These are phyloP conservation scores for Globisporangium orthogonon DNA, from an alignment of 352 stramenopile species.

Conservation along the genomic window DNA sequence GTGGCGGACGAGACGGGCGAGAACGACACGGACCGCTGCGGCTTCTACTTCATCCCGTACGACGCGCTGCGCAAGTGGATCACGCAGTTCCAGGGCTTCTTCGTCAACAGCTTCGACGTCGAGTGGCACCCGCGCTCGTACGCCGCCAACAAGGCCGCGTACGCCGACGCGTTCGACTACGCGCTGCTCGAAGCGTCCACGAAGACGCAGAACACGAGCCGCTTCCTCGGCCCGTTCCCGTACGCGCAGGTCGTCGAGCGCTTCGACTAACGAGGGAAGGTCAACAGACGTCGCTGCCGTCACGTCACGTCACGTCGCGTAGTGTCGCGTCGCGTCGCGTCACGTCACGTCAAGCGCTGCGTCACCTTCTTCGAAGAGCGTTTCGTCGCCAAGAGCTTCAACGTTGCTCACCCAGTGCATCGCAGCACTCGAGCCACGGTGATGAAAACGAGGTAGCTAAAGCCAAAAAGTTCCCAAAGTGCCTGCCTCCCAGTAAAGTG, in stretches of 20 bases:
- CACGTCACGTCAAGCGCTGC: too few relatives aligned
- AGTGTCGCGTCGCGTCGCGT: too few relatives aligned
- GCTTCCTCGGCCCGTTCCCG: constrained; percentile 71
- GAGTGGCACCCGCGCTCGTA: constrained; percentile 69
- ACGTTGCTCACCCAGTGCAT: not conserved
- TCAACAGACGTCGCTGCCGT: too few relatives aligned
- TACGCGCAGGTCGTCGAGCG: constrained; percentile 55
- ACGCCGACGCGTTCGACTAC: constrained; percentile 48
- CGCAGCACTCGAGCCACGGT: not conserved
- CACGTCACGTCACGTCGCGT: too few relatives aligned
- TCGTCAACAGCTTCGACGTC: constrained; percentile 79
- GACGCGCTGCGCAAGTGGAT: constrained; percentile 69
- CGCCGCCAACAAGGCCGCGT: constrained; percentile 41
- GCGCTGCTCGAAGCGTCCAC: constrained; percentile 55
- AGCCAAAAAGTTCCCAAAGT: not conserved
- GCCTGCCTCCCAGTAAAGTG: too few relatives aligned
- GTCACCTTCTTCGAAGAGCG: too few relatives aligned
- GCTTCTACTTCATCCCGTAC: constrained; percentile 85
- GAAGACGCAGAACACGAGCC: constrained; percentile 59
- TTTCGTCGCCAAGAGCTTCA: not conserved
- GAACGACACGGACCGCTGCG: constrained; percentile 72
- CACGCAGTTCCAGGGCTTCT: constrained; percentile 75
- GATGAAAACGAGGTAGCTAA: not conserved
- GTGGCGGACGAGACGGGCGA: constrained; percentile 49
- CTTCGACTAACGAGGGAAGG: constrained; percentile 14